phyloP scores from a whole-genome alignment of 176 grass and related monocot genomes.

The Oryza brachyantha region DNA sequence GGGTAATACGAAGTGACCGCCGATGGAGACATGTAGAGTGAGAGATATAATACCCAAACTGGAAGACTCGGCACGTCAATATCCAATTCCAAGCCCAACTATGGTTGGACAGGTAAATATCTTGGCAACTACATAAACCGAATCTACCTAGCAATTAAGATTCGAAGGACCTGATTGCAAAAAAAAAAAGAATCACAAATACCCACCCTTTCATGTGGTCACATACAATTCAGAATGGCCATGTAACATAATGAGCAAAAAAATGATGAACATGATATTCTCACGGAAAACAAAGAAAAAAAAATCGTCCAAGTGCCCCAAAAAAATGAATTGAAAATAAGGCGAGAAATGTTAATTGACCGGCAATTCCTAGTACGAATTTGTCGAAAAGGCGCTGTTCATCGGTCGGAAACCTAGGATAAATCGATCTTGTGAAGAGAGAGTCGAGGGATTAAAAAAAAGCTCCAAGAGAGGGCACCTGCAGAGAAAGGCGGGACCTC shows the following conservation, averaged over 20 bases:
- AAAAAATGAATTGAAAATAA: too few species aligned
- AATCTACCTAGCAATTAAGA: neutral
- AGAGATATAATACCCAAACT: neutral
- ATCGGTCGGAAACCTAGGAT: too few species aligned
- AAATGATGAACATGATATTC: neutral
- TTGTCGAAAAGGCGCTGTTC: neutral
- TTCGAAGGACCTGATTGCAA: neutral
- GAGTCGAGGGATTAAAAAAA: too few species aligned
- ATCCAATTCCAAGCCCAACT: neutral
- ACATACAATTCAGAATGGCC: neutral
- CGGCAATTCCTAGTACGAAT: neutral
- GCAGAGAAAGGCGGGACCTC: conserved; percentile 37
- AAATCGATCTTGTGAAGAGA: too few species aligned
- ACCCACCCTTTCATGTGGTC: neutral
- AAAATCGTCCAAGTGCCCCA: too few species aligned
- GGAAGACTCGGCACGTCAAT: neutral
- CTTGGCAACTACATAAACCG: neutral
- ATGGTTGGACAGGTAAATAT: neutral
- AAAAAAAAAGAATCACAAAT: neutral
- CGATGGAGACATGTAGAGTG: neutral
- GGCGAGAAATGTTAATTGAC: neutral
- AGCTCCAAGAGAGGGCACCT: neutral
- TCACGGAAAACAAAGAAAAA: too few species aligned
- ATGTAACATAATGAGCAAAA: neutral
- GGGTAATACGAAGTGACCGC: neutral